Evolutionary conservation across 495 filamentous ascomycete genomes (phyloP), one percentile per base, ranked within the genome.

Genomic region (Lasiosphaeria ovina): DNA sequence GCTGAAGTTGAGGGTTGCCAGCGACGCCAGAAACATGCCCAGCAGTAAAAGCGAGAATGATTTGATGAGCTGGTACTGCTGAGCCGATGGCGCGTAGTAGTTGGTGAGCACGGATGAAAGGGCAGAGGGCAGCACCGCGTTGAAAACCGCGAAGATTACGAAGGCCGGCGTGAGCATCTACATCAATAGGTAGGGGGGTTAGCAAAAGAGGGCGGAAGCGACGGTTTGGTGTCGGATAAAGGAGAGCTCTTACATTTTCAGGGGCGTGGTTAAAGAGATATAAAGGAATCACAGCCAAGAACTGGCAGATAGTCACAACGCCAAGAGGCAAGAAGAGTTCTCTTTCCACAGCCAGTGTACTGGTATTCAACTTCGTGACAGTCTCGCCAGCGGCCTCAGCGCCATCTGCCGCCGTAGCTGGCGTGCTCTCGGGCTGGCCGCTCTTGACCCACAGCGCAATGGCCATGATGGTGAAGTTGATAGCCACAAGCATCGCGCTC

Each of bases 1-100:
- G 32, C 88, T 90, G 81, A 98, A 98, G 76, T 98, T 98, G 53
- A 98, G 86, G 3, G 95, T 98, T 14, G 93, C 92, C 38, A 98
- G 88, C 4, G 93, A 87, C 52, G 91, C 90, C 62, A 98, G 88
- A 73, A 89, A 91, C 74, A 96, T 88, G 64, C 95, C 95, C 0
- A 98, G 84, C 0, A 94, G 82, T 3, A 98, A 84, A 32, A 98
- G 86, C 11, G 94, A 96, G 82, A 98, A 91, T 56, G 89, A 93
- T 67, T 92, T 91, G 63, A 93, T 86, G 54, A 97, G 82, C 31
- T 81, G 82, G 70, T 86, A 84, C 70, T 95, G 86, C 52, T 92
- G 89, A 14, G 71, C 54, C 7, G 86, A 85, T n/a, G 85, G 84
- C 9, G 64, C 61, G 66, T 79, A 79, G 60, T 74, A 62, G n/a